phyloP scores from a whole-genome alignment of 257 asterid species.

The Mitragyna speciosa region DNA sequence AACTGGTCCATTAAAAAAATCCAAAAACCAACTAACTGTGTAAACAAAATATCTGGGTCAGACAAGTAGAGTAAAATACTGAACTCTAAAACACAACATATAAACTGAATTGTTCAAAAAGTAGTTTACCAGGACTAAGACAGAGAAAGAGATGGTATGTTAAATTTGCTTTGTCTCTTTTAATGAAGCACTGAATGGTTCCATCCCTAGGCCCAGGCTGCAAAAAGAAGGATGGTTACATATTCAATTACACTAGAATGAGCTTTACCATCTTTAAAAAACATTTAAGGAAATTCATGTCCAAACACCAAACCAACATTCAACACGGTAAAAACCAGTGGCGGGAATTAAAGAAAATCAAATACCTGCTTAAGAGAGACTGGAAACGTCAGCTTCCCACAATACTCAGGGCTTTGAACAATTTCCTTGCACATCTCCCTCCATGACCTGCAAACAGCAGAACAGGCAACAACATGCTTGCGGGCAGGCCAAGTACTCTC shows the following conservation, averaged over 20 bases:
- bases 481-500: slow-evolving; percentile 89
- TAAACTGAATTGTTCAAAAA: neutral
- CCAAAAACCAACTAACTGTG: neutral
- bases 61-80: neutral
- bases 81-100: neutral
- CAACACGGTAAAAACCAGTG: neutral
- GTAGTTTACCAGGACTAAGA: slow-evolving; percentile 63
- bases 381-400: slow-evolving; percentile 74
- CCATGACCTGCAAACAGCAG: slow-evolving; percentile 85
- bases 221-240: slow-evolving; percentile 23
- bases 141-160: slow-evolving; percentile 76
- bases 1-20: neutral
- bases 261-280: neutral
- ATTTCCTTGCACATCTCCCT: slow-evolving; percentile 81
- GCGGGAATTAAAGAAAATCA: neutral
- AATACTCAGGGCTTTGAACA: slow-evolving; percentile 60
- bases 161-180: slow-evolving; percentile 72
- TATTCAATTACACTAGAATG: slow-evolving; percentile 5
- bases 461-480: slow-evolving; percentile 78
- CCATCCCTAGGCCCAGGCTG: slow-evolving; percentile 90
- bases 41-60: neutral
- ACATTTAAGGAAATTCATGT: too few relatives aligned
- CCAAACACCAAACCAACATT: too few relatives aligned
- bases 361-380: slow-evolving; percentile 77
- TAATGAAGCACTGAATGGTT: slow-evolving; percentile 75